A percentile compares a stretch with the other conserved stretches of the same genome.
Conservation (phyloP, 352 stramenopile genomes). For the Ophiocytium majus region DNA sequence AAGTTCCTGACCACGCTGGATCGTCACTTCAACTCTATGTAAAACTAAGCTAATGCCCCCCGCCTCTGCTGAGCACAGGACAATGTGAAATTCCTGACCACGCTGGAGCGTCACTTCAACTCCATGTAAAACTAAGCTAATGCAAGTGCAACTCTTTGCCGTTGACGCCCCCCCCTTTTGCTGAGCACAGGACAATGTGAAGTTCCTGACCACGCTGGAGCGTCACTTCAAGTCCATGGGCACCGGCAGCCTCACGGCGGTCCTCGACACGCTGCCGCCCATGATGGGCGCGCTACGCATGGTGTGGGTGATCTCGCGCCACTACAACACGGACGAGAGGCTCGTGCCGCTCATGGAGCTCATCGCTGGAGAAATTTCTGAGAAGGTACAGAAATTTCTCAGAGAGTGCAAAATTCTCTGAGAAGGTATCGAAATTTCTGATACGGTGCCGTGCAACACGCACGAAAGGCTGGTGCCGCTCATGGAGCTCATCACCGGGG, state of each 20-base stretch:
- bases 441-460: constrained; percentile 76
- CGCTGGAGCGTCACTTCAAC: constrained; percentile 93
- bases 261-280: constrained; percentile 84
- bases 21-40: constrained; percentile 76
- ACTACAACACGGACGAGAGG: constrained; percentile 95
- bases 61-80: constrained; percentile 24
- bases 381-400: constrained; percentile 86
- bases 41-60: too few species aligned
- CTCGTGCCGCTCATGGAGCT: constrained; percentile 93
- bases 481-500: constrained; percentile 88
- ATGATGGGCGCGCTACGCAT: constrained; percentile 95
- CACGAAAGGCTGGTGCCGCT: constrained; percentile 91
- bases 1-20: constrained; percentile 89
- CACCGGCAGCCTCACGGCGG: constrained; percentile 78
- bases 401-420: too few species aligned
- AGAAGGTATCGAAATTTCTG: too few species aligned
- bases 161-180: too few species aligned
- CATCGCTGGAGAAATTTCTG: constrained; percentile 85
- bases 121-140: too few species aligned
- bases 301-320: constrained; percentile 94
- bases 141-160: too few species aligned
- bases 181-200: constrained; percentile 54
- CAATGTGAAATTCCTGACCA: constrained; percentile 78
- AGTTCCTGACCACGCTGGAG: constrained; percentile 89
- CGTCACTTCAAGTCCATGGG: constrained; percentile 92